These are phyloP conservation scores for Nemania sp. DNA, from an alignment of 2,329 filamentous ascomycete genomes.

Conservation along the genomic window DNA sequence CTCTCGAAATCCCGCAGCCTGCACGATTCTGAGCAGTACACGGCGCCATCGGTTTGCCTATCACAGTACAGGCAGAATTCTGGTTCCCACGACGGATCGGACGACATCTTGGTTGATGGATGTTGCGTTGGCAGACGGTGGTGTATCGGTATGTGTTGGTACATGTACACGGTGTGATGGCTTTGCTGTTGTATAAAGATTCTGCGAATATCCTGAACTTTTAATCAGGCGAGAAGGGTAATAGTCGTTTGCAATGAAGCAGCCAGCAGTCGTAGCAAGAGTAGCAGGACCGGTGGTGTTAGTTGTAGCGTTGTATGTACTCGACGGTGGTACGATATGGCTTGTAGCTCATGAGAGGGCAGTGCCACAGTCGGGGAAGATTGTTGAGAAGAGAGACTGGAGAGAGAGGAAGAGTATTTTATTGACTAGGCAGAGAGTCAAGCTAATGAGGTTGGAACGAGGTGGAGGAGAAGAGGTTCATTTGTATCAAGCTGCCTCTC, in stretches of 20 bases:
- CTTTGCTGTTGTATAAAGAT: slow-evolving; percentile 1
- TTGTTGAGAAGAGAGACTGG: slow-evolving; percentile 7
- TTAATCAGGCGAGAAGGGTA: no score
- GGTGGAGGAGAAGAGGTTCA: slow-evolving; percentile 37
- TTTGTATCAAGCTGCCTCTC: slow-evolving; percentile 39
- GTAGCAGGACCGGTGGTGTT: not conserved
- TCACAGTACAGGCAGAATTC: slow-evolving; percentile 95
- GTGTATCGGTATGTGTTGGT: slow-evolving; percentile 30
- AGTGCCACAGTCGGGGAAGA: slow-evolving; percentile 27
- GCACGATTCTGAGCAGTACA: slow-evolving; percentile 93
- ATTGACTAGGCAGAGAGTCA: slow-evolving; percentile 15
- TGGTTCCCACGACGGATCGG: slow-evolving; percentile 72
- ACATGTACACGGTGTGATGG: slow-evolving; percentile 17
- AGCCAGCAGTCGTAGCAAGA: not conserved
- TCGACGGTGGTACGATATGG: slow-evolving; percentile 21
- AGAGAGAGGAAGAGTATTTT: slow-evolving; percentile 24
- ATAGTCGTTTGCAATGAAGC: slow-evolving; percentile 1
- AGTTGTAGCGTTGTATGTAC: slow-evolving; percentile 20
- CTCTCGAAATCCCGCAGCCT: slow-evolving; percentile 85
- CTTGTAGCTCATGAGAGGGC: slow-evolving; percentile 7
- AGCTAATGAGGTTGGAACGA: slow-evolving; percentile 24
- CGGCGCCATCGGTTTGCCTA: slow-evolving; percentile 77
- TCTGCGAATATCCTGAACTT: no score
- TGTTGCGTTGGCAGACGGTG: slow-evolving; percentile 10
- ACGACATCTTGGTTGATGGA: slow-evolving; percentile 50